phyloP scores from a whole-genome alignment of 1,139 yeast genomes.

The Geotrichum australiense region DNA sequence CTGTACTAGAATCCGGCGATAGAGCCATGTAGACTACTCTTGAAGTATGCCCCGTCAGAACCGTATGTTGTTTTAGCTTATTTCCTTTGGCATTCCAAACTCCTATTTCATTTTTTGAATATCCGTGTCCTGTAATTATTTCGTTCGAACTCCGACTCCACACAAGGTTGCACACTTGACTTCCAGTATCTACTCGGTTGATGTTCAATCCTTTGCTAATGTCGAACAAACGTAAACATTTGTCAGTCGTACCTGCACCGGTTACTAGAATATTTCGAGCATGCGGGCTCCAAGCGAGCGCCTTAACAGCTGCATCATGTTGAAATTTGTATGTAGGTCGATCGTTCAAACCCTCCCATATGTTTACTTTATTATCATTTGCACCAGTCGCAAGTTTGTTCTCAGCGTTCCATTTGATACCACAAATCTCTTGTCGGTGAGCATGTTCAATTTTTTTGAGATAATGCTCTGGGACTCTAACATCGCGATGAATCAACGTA shows the following conservation, averaged over 20 bases:
- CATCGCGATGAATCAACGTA: constrained; percentile 81
- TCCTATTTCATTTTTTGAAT: constrained; percentile 80
- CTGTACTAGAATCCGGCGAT: constrained; percentile 94
- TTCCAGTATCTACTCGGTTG: constrained; percentile 83
- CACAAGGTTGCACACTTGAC: constrained; percentile 88
- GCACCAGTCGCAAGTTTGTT: constrained; percentile 77
- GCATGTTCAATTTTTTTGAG: constrained; percentile 51
- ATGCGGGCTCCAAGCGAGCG: constrained; percentile 96
- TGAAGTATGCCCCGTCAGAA: constrained; percentile 89
- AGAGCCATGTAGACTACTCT: constrained; percentile 82
- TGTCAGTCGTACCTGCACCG: constrained; percentile 97
- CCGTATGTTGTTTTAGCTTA: constrained; percentile 86
- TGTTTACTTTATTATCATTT: constrained; percentile 65
- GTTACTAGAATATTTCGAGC: constrained; percentile 88
- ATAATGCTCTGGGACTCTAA: constrained; percentile 76
- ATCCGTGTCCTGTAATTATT: constrained; percentile 91
- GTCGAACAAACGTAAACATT: constrained; percentile 87
- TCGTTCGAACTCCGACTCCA: constrained; percentile 95
- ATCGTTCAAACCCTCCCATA: constrained; percentile 72
- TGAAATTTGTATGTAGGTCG: constrained; percentile 71
- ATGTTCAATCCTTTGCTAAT: constrained; percentile 69
- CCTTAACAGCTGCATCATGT: constrained; percentile 94
- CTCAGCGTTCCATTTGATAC: constrained; percentile 91
- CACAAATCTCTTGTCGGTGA: constrained; percentile 94
- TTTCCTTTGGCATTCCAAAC: constrained; percentile 98